phyloP scores from a whole-genome alignment of 768 basidiomycete species.

The Arthromyces matolae region DNA sequence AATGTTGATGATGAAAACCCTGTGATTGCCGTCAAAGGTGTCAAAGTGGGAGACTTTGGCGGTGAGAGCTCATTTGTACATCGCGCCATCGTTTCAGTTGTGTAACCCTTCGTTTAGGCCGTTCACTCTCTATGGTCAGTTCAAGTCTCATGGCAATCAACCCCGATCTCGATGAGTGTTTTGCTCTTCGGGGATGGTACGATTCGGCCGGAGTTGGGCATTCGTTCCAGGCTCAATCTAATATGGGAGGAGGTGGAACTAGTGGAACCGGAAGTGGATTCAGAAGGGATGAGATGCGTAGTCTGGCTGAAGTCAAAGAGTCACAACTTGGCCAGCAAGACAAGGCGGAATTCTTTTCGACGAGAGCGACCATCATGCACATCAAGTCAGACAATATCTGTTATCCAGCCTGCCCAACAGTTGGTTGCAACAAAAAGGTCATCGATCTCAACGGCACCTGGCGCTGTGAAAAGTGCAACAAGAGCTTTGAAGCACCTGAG shows the following conservation, averaged over 20 bases:
- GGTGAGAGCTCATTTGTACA: constrained; percentile 41
- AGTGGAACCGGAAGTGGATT: constrained; percentile 40
- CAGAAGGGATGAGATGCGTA: constrained; percentile 69
- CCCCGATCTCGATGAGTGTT: constrained; percentile 90
- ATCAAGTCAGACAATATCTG: constrained; percentile 78
- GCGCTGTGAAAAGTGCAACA: constrained; percentile 92
- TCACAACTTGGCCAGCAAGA: constrained; percentile 72
- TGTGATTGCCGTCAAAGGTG: constrained; percentile 90
- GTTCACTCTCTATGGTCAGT: constrained; percentile 80
- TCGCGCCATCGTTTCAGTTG: neutral
- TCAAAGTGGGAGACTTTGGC: constrained; percentile 89
- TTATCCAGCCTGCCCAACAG: constrained; percentile 85
- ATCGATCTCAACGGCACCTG: constrained; percentile 63
- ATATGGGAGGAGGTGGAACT: constrained; percentile 30
- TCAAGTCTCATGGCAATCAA: constrained; percentile 79
- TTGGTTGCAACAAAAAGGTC: constrained; percentile 89
- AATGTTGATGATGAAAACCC: constrained; percentile 46
- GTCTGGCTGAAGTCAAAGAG: constrained; percentile 75
- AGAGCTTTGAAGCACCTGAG: constrained; percentile 63
- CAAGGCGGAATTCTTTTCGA: constrained; percentile 75
- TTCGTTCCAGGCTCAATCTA: constrained; percentile 72
- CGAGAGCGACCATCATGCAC: constrained; percentile 82
- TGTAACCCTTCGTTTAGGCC: constrained; percentile 45
- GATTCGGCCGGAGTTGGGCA: constrained; percentile 62
- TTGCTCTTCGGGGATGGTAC: constrained; percentile 88